Evolutionary conservation across 164 flowering plant genomes (phyloP), one percentile per base, ranked within the genome.

Genomic region (Cinnamomum micranthum): DNA sequence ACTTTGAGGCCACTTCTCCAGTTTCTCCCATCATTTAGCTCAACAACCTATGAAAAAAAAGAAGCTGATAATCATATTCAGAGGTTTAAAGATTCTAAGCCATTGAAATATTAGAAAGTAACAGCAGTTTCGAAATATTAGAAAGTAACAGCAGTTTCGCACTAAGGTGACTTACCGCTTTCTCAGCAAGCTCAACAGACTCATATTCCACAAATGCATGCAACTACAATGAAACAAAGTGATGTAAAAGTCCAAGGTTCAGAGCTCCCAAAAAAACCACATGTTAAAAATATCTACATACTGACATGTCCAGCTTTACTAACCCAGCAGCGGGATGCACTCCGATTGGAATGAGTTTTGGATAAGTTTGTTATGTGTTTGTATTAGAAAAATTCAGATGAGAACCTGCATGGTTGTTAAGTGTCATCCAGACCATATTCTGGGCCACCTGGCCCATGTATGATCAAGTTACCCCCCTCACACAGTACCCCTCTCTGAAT

Each of bases 131-230:
- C n/a, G 50, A 70, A 20, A 15, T 50, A 24, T n/a, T n/a, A 52
- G 25, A 14, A 23, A 70, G 14, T 24, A 70, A 70, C 60, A 23
- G 28, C 15, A 70, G 10, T 28, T 65, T 11, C n/a, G 50, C 19
- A 25, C 33, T 1, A 20, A 60, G n/a, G 68, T 19, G 20, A 81
- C 97, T 83, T 80, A 95, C 99, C 47, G 99, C 99, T 84, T 93
- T 93, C 87, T 95, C 98, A 51, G 99, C 97, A 50, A 86, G 84
- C 76, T 92, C 99, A 80, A 85, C 83, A 3, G 91, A 81, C 73
- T 90, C 96, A 82, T 92, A 95, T 75, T 93, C 99, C 88, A 95
- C 99, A 87, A 93, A 95, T 20, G 97, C 97, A 81, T 95, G 98
- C 88, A 92, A 81, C 99, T 95, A 80, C 87, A 4, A 74, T 12